A percentile compares a stretch with the other conserved stretches of the same genome.
These are phyloP conservation scores for Alternaria gaisen DNA, from an alignment of 2,329 filamentous ascomycete species.

Conservation along the genomic window DNA sequence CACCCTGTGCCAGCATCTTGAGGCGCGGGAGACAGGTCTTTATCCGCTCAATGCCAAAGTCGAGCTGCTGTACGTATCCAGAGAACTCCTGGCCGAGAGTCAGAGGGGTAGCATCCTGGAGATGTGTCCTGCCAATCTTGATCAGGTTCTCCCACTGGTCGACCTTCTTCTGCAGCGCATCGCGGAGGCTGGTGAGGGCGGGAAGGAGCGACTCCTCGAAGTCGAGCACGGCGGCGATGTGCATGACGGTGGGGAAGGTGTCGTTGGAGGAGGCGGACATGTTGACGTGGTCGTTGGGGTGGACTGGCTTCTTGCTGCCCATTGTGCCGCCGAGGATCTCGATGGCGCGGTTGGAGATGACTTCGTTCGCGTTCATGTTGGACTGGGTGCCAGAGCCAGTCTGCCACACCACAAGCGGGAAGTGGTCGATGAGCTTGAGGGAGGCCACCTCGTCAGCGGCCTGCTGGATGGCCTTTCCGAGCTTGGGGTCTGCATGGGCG, in stretches of 20 bases:
- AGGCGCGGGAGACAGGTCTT: slow-evolving; percentile 84
- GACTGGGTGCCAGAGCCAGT: slow-evolving; percentile 98
- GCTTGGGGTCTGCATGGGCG: slow-evolving; percentile 73
- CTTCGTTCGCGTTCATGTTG: slow-evolving; percentile 99
- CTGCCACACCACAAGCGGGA: slow-evolving; percentile 99
- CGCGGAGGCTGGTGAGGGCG: slow-evolving; percentile 79
- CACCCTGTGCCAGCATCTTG: slow-evolving; percentile 88
- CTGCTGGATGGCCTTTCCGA: slow-evolving; percentile 93
- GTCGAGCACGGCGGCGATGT: slow-evolving; percentile 96
- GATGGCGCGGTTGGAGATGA: slow-evolving; percentile 98
- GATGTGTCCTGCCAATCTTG: slow-evolving; percentile 97
- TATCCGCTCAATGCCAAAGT: slow-evolving; percentile 87
- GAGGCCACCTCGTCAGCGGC: slow-evolving; percentile 92
- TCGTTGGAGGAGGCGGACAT: slow-evolving; percentile 99
- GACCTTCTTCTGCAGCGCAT: slow-evolving; percentile 86
- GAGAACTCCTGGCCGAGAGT: slow-evolving; percentile 98
- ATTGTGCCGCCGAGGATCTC: slow-evolving; percentile 94
- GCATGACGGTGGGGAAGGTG: slow-evolving; percentile 99
- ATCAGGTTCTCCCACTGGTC: slow-evolving; percentile 93
- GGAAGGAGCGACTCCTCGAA: slow-evolving; percentile 87
- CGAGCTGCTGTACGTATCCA: slow-evolving; percentile 93
- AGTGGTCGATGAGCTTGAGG: slow-evolving; percentile 94
- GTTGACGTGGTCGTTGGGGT: slow-evolving; percentile 99
- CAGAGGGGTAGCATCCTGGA: slow-evolving; percentile 95
- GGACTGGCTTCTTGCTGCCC: slow-evolving; percentile 97